Evolutionary conservation across 768 basidiomycete species (phyloP), one percentile per base, ranked within the genome.

Genomic region (Galerina marginata): DNA sequence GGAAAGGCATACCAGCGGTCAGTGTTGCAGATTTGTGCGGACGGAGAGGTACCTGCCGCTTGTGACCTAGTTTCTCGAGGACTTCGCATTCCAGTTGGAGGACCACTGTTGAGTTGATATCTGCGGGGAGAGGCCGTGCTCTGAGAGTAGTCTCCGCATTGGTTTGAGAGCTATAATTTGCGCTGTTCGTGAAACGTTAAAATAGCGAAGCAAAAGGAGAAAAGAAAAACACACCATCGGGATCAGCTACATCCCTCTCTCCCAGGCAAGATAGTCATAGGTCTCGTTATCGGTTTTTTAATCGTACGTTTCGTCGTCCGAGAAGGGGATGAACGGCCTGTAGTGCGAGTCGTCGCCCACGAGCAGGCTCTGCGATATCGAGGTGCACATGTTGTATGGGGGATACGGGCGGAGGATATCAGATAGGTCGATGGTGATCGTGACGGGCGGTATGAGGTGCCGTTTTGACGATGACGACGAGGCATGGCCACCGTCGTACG

Each of bases 281-380:
- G 81, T 75, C 12, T 66, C 54, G 2, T 72, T 65, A 62, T 89
- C 82, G 14, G 52, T 65, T 3, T 46, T 33, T 36, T 69, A 72
- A 51, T 84, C 64, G 63, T 91, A 92, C 0, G 48, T 65, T 2
- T 80, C 78, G 46, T 91, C 89, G 65, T 91, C 88, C 0, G 83
- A 77, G 54, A 84, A 84, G 2, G 89, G 88, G 6, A 89, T 71
- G 68, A 89, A 91, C 2, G 78, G 76, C 78, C 89, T 81, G 20
- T 74, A 70, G 59, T 79, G 75, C 6, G 83, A 73, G 59, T 90
- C 89, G 60, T 90, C 88, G 3, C 85, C 87, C 15, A 76, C 74
- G 47, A 80, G 76, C 14, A 86, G 73, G 47, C 76, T 86, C 47
- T 79, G 77, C 10, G 68, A 64, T 2, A 78, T 62, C 1, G 88